These are phyloP conservation scores for Tothia fuscella DNA, from an alignment of 2,329 filamentous ascomycete species.

Conservation along the genomic window DNA sequence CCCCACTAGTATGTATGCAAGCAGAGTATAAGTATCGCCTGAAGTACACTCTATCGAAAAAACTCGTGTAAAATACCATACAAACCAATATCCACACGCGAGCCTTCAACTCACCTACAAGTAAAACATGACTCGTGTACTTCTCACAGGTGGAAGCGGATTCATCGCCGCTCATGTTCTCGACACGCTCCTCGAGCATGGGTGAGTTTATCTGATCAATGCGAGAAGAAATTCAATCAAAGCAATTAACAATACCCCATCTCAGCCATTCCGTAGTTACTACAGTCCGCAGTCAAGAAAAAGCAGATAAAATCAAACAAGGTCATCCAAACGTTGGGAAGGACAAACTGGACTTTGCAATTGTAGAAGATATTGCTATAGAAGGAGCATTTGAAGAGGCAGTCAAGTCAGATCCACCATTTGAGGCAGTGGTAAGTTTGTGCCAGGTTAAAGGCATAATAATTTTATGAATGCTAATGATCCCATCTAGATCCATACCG, in stretches of 20 bases:
- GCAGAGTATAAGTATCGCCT: no score
- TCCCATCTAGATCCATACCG: constrained; percentile 22
- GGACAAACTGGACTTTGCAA: constrained; percentile 48
- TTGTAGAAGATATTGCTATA: constrained; percentile 62
- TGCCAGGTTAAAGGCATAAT: not conserved
- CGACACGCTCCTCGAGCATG: constrained; percentile 43
- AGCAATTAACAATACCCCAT: not conserved
- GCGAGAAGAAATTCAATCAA: not conserved
- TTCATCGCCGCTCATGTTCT: constrained; percentile 57
- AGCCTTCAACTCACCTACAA: no score
- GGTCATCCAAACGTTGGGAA: constrained; percentile 39
- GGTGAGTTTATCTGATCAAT: constrained; percentile 19
- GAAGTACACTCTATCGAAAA: no score
- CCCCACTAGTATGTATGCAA: no score
- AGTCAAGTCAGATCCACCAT: constrained; percentile 49
- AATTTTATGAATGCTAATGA: not conserved
- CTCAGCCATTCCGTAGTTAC: constrained; percentile 48
- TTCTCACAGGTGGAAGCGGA: constrained; percentile 45
- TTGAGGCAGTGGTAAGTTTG: constrained; percentile 39
- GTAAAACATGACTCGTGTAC: no score
- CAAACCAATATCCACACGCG: no score
- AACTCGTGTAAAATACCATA: no score
- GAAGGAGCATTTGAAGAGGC: constrained; percentile 55
- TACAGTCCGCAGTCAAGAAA: constrained; percentile 49
- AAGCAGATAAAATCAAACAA: constrained; percentile 48